Base-by-base conservation (phyloP, 2,329 filamentous ascomycete species). In the Rhynchosporium secalis region DNA sequence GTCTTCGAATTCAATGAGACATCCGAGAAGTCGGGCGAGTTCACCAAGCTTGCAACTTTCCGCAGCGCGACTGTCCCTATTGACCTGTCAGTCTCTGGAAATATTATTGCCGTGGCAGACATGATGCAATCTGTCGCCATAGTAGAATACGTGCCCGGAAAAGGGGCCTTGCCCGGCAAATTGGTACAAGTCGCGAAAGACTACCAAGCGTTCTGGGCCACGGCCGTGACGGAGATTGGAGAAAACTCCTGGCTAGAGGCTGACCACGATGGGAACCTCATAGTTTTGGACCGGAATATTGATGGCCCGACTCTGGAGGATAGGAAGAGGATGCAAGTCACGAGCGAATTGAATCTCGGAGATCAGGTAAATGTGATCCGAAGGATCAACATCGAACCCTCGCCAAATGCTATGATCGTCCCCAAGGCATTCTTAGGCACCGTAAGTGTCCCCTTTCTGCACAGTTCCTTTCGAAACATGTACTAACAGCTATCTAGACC, bases 351-450 rank as follows among this genome's bases (percentile, higher is more conserved):
- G 66, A 86, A 89, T 49, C 80, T 99, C 9, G 93, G 95, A 1
- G 94, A 99, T 75, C 92, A 95, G 84, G 91, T 98, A 60, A 99
- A 99, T 73, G 84, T 86, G 38, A 96, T 98, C 60, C 84, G 88
- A 28, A 85, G 85, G 33, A 84, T 98, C 20, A 81, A 88, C 59
- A 85, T 96, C 9, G 81, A 85, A 33, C 80, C 86, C 3, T 82
- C 81, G 20, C 78, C 85, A 40, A 86, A 82, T 66, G 86, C 90
- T 8, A 80, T 88, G 31, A 86, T 97, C 7, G 79, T 88, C 7
- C 94, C 95, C 0, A 86, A 85, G 71, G 95, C 95, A 26, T 97
- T 98, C 73, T 77, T 98, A 58, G 93, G 85, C 62, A 98, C 95
- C 59, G 93, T 94, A 83, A 78, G 89, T 76, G 57, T 31, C 31